Evolutionary conservation across 148 eudicot species (phyloP).

Genomic region (Cornus florida): DNA sequence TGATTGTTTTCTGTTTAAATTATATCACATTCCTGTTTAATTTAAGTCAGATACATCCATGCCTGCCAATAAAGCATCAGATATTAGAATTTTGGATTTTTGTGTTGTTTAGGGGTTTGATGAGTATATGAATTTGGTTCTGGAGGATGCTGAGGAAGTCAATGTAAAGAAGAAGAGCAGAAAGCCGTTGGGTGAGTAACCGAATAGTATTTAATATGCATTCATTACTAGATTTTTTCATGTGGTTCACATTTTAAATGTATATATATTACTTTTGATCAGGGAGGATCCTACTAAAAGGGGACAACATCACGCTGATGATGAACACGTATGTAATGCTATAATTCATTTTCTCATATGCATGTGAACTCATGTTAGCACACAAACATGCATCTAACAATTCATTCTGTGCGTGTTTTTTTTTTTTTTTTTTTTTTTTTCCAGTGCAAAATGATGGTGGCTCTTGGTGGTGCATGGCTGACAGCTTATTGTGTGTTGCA

Average conservation of each 20-base stretch:
- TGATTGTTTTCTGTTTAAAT: background rate
- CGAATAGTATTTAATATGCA: background rate
- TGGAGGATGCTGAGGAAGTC: constrained; percentile 86
- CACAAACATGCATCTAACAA: background rate
- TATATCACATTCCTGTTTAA: background rate
- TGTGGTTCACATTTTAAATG: background rate
- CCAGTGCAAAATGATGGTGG: background rate
- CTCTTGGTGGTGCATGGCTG: background rate
- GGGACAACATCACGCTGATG: constrained; percentile 85
- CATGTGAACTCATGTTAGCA: background rate
- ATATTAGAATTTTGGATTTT: background rate
- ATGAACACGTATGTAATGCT: constrained; percentile 59
- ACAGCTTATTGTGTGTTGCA: background rate
- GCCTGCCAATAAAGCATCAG: background rate
- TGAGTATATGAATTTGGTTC: constrained; percentile 84
- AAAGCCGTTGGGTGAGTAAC: constrained; percentile 50
- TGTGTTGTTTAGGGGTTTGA: constrained; percentile 54
- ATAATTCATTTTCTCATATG: background rate
- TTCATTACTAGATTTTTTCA: background rate
- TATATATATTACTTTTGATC: background rate
- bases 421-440: background rate
- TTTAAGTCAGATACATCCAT: background rate
- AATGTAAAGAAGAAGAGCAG: constrained; percentile 69
- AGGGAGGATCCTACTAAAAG: constrained; percentile 81
- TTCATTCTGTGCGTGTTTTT: background rate